Evolutionary conservation across 805 yeast species (phyloP).

Genomic region (Schwanniomyces pseudopolymorphus): DNA sequence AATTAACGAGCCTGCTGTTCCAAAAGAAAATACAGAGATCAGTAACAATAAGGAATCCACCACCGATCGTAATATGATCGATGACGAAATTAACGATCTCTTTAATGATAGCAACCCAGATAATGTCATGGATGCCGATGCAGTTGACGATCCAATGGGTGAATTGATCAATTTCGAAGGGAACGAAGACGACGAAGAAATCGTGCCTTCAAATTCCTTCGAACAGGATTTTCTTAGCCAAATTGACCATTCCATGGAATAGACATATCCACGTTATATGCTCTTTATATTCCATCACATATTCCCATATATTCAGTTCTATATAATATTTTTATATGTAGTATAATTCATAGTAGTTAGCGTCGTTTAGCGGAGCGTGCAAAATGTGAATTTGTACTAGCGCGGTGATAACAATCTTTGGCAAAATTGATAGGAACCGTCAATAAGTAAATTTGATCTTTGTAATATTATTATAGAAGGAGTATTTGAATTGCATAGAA

Average conservation of each 20-base stretch:
- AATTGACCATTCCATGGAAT: constrained; percentile 26
- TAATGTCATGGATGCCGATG: constrained; percentile 8
- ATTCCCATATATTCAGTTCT: neutral
- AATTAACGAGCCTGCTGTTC: neutral
- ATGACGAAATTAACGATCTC: constrained; percentile 20
- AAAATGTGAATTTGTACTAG: neutral
- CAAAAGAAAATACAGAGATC: neutral
- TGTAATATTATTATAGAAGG: neutral
- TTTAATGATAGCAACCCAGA: constrained; percentile 13
- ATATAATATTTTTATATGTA: constrained; percentile 1
- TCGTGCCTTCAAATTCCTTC: constrained; percentile 25
- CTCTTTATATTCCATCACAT: neutral
- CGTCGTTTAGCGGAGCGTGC: neutral
- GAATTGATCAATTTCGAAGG: constrained; percentile 33
- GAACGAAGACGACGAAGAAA: constrained; percentile 24
- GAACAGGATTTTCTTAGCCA: constrained; percentile 35
- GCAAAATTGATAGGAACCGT: neutral
- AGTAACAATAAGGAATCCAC: neutral
- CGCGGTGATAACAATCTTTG: neutral
- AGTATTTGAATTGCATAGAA: neutral
- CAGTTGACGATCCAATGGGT: constrained; percentile 28
- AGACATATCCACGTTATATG: neutral
- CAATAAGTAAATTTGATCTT: neutral
- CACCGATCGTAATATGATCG: constrained; percentile 2
- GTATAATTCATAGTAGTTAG: neutral